phyloP scores from a whole-genome alignment of 176 grass and related monocot species.

The Oryza meridionalis region DNA sequence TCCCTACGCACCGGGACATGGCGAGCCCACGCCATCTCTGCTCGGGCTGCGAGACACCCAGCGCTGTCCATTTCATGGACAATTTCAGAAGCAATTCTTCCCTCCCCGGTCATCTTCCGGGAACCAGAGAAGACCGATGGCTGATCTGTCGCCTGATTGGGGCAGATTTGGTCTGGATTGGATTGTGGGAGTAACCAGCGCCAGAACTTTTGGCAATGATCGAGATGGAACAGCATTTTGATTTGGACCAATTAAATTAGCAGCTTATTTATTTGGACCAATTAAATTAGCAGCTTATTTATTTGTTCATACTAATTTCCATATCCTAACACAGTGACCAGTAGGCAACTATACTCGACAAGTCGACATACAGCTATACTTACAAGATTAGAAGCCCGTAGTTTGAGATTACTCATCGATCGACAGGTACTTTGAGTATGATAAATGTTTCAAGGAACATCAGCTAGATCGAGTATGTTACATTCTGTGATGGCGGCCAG shows the following conservation, averaged over 20 bases:
- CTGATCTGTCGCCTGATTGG: constrained; percentile 8
- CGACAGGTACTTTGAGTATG: neutral
- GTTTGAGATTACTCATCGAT: neutral
- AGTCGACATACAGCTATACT: neutral
- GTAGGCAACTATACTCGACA: neutral
- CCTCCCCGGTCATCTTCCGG: constrained; percentile 29
- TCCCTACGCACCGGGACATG: constrained; percentile 29
- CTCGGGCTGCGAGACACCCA: neutral
- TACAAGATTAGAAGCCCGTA: neutral
- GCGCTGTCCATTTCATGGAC: constrained; percentile 33
- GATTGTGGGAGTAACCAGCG: neutral
- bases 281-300: neutral
- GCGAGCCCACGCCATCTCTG: constrained; percentile 32
- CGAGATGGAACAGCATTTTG: neutral
- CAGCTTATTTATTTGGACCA: neutral
- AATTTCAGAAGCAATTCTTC: constrained; percentile 10
- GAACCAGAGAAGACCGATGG: constrained; percentile 19
- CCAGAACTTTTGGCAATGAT: neutral
- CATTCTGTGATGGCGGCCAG: neutral
- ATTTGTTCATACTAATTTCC: neutral
- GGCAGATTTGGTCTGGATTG: neutral
- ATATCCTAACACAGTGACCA: neutral
- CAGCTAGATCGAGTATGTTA: neutral
- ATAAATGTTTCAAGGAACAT: neutral
- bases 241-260: neutral